Evolutionary conservation across 2,329 filamentous ascomycete genomes (phyloP), one percentile per base, ranked within the genome.

Genomic region (Ustilaginoidea virens): DNA sequence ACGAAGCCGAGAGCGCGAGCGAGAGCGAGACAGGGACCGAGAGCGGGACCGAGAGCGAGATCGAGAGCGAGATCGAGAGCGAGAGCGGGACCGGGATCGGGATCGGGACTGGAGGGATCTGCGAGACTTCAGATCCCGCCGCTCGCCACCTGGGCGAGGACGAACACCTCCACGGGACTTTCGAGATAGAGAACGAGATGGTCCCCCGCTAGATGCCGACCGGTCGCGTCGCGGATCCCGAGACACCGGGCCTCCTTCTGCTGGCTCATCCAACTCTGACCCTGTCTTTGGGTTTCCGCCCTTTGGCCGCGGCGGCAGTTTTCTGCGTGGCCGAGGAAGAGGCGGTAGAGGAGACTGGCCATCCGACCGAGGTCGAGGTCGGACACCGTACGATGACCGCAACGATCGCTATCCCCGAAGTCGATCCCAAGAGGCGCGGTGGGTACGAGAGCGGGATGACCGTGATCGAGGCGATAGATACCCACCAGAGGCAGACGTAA

Each of bases 221-320:
- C 66, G 79, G 33, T 69, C 73, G 12, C 63, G 78, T 30, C 63
- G 78, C 26, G 73, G 67, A 11, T 82, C 78, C 7, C 64, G 80
- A 42, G 80, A 86, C 42, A 79, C 50, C 7, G 56, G 78, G 0
- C 77, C 79, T 8, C 66, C 73, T 14, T 80, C 77, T 2, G 76
- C 74, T 12, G 74, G 74, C 4, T 81, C 79, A 3, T 72, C 71
- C 7, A 73, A 71, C 14, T 80, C 78, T 0, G 79, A 85, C 36
- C 64, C 69, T 9, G 61, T 67, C 1, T 74, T 76, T 32, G 65
- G 61, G 12, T 44, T 53, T 35, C 51, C 60, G 7, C 59, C 60
- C 7, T 61, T 64, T 7, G 63, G 64, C 31, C 65, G 66, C 8
- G 67, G 73, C 13, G 63, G 66, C 17, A 66, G 66, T 5, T 68